Evolutionary conservation across 768 basidiomycete genomes (phyloP).

Genomic region (Lentinula boryana): DNA sequence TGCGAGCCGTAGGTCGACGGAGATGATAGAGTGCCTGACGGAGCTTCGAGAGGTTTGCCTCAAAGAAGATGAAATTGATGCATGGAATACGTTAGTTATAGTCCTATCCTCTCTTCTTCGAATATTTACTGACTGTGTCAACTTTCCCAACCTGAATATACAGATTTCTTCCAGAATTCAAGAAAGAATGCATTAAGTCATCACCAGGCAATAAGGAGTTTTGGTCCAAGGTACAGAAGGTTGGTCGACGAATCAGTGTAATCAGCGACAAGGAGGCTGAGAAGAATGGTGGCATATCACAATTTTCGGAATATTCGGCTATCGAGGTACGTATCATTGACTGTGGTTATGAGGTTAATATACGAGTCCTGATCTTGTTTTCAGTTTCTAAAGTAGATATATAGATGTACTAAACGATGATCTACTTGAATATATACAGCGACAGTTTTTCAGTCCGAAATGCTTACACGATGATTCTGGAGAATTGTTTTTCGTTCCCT

Average conservation of each 20-base stretch:
- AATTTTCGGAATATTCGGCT: conserved; percentile 48
- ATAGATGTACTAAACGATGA: no score
- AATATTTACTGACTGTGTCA: neutral
- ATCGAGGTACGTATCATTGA: conserved; percentile 36
- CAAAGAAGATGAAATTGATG: conserved; percentile 77
- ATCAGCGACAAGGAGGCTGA: conserved; percentile 56
- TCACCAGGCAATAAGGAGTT: conserved; percentile 61
- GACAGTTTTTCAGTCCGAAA: no score
- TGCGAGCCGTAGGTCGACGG: conserved; percentile 54
- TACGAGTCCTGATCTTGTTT: neutral
- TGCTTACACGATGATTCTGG: no score
- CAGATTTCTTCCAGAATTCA: conserved; percentile 61
- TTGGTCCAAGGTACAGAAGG: conserved; percentile 50
- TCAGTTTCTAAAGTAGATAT: neutral
- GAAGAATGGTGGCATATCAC: conserved; percentile 50
- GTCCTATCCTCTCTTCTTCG: neutral
- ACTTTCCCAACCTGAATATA: neutral
- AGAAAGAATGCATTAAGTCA: conserved; percentile 41
- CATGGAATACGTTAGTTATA: conserved; percentile 64
- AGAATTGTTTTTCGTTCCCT: no score
- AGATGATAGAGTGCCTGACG: conserved; percentile 71
- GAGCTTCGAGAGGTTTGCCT: conserved; percentile 62
- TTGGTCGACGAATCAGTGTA: conserved; percentile 36
- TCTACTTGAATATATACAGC: no score
- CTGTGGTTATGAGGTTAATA: neutral